Evolutionary conservation across 805 yeast species (phyloP), one percentile per base, ranked within the genome.

Genomic region (Candida caryicola): DNA sequence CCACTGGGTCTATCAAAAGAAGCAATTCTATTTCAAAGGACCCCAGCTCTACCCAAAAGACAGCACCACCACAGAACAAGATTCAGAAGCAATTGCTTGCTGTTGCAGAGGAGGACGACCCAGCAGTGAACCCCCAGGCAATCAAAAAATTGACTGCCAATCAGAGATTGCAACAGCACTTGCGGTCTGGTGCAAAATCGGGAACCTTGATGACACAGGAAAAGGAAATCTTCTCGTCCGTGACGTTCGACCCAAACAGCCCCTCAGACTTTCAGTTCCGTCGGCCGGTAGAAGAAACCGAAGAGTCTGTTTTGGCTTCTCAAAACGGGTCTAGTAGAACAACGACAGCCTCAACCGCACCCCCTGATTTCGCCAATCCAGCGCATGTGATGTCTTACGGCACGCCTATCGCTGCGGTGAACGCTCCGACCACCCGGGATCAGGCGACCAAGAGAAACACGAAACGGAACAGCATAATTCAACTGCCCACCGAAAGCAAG

Each of bases 171-270:
- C 72, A 66, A 37, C 60, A 54, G 31, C 72, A 67, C 44, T 43
- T 69, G 18, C 47, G 62, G 30, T 57, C 65, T 32, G 73, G 69
- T 1, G 57, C 73, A 1, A 62, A 52, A 43, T 39, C 62, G 1
- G 74, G 74, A 0, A 32, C 64, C 0, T 49, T 69, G 15, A 50
- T 62, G 50, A 60, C 71, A 1, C 71, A 66, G 38, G 63, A 63
- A 37, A 60, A 57, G 45, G 69, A 64, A 35, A 39, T 45, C 1
- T 46, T 68, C n/a, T 55, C 60, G 3, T 50, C 64, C 7, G 71
- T 66, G 5, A 62, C 60, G 2, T 68, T 64, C 44, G 73, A 69
- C 44, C 73, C 74, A 0, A 68, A 52, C 39, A 45, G 51, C 30
- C 69, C 73, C 1, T 54, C 57, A 4, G 48, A 49, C 9, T 36